Conservation (phyloP, 1,284 basidiomycete genomes). For the Pholiota adiposa region DNA sequence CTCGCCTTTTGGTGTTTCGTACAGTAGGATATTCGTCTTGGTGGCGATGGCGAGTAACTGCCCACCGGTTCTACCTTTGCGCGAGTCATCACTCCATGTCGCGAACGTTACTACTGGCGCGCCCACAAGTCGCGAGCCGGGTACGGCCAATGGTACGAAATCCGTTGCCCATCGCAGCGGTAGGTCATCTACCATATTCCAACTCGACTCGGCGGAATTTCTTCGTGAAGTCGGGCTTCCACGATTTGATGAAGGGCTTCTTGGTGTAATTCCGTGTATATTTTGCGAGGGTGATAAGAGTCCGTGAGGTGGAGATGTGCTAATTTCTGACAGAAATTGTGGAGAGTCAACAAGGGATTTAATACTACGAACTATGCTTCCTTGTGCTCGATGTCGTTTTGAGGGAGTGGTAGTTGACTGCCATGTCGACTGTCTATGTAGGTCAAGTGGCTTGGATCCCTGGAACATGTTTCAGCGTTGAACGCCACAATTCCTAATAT, state of each 20-base stretch:
- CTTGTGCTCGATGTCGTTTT: conserved; percentile 60
- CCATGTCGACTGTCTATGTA: conserved; percentile 56
- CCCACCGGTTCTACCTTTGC: conserved; percentile 54
- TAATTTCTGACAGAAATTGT: conserved; percentile 31
- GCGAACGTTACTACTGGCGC: conserved; percentile 67
- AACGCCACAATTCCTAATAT: conserved; percentile 7
- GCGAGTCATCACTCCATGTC: conserved; percentile 60
- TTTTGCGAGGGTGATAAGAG: conserved; percentile 23
- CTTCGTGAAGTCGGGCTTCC: conserved; percentile 31
- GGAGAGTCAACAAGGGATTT: conserved; percentile 55
- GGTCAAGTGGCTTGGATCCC: conserved; percentile 64
- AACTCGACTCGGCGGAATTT: conserved; percentile 52
- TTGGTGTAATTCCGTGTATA: not conserved
- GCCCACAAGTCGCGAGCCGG: conserved; percentile 65
- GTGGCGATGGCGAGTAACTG: conserved; percentile 76
- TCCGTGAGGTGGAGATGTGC: conserved; percentile 27
- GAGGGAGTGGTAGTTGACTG: conserved; percentile 52
- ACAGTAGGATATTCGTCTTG: conserved; percentile 71
- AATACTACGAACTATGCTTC: conserved; percentile 63
- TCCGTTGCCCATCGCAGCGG: conserved; percentile 82
- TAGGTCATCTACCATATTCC: conserved; percentile 79
- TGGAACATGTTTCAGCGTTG: conserved; percentile 29
- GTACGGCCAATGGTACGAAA: conserved; percentile 70
- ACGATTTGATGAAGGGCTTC: conserved; percentile 14
- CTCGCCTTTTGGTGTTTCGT: conserved; percentile 80